Conservation (phyloP, 805 yeast species). For the Maudiozyma turicensis region DNA sequence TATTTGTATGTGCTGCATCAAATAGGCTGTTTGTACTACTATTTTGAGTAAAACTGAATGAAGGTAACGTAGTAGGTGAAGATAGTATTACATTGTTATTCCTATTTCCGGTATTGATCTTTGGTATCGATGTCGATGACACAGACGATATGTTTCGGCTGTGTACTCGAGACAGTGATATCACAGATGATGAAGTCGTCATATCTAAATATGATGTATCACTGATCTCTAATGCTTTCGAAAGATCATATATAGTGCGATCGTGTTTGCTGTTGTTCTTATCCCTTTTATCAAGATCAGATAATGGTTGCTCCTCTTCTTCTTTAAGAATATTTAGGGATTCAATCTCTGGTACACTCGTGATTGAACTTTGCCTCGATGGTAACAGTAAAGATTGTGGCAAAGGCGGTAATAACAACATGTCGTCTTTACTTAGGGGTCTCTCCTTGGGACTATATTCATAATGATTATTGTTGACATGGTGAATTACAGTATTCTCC, state of each 20-base stretch:
- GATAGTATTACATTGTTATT: not conserved
- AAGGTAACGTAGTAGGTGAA: not conserved
- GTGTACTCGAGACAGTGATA: not conserved
- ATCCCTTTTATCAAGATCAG: not conserved
- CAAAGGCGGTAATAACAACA: not conserved
- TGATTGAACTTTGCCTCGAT: not conserved
- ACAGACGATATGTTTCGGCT: not conserved
- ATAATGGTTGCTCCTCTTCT: not conserved
- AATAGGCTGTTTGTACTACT: not conserved
- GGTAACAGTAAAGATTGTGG: not conserved
- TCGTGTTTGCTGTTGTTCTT: not conserved
- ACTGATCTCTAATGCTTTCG: not conserved
- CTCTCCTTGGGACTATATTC: not conserved
- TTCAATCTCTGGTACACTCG: not conserved
- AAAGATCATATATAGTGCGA: not conserved
- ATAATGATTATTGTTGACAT: too few relatives aligned
- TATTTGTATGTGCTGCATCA: not conserved
- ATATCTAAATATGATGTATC: not conserved
- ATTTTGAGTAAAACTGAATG: not conserved
- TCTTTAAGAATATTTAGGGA: not conserved
- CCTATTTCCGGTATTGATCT: not conserved
- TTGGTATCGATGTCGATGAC: not conserved
- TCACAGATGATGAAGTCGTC: too few relatives aligned
- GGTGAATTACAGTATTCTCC: not conserved
- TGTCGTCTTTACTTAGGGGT: not conserved